A percentile compares a stretch with the other conserved stretches of the same genome.
Conservation (phyloP, 2,329 filamentous ascomycete genomes). For the Phialophora macrospora region DNA sequence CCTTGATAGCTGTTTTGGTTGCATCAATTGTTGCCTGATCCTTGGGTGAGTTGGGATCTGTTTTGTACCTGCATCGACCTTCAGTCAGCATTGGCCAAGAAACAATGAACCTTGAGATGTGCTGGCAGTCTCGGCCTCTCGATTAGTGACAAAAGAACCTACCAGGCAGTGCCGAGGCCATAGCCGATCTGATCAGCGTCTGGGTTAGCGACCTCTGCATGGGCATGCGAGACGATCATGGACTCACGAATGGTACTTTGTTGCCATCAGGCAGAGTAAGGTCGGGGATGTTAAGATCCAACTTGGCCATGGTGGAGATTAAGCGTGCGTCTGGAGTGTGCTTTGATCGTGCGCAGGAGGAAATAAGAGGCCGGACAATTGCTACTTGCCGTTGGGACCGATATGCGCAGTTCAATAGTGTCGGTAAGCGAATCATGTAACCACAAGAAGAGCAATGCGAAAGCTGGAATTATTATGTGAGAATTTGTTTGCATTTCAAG, state of each 20-base stretch:
- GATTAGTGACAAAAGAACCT: conserved; percentile 2
- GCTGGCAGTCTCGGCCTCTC: not conserved
- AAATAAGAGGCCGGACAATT: not conserved
- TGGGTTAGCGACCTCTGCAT: conserved; percentile 1
- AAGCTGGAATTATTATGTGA: not conserved
- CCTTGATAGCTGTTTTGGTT: conserved; percentile 61
- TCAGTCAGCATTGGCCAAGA: not conserved
- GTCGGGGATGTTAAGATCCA: conserved; percentile 37
- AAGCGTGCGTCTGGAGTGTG: not conserved
- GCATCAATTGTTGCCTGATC: conserved; percentile 61
- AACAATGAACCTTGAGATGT: not conserved
- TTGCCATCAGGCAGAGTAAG: conserved; percentile 39
- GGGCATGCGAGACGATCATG: not conserved
- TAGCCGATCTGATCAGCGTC: conserved; percentile 57
- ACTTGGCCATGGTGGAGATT: conserved; percentile 37
- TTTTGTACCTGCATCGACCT: conserved; percentile 54
- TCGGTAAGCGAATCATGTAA: conserved; percentile 20
- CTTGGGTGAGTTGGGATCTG: conserved; percentile 49
- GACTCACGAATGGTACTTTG: conserved; percentile 38
- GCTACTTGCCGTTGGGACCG: not conserved
- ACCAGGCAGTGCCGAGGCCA: conserved; percentile 67
- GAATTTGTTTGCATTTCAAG: conserved; percentile 4
- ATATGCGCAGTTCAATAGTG: conserved; percentile 5
- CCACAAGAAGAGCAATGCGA: conserved; percentile 1
- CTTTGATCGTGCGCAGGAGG: not conserved